A percentile compares a stretch with the other conserved stretches of the same genome.
These are phyloP conservation scores for Endogone sp. DNA, from an alignment of 192 early-diverging fungal genomes.

Conservation along the genomic window DNA sequence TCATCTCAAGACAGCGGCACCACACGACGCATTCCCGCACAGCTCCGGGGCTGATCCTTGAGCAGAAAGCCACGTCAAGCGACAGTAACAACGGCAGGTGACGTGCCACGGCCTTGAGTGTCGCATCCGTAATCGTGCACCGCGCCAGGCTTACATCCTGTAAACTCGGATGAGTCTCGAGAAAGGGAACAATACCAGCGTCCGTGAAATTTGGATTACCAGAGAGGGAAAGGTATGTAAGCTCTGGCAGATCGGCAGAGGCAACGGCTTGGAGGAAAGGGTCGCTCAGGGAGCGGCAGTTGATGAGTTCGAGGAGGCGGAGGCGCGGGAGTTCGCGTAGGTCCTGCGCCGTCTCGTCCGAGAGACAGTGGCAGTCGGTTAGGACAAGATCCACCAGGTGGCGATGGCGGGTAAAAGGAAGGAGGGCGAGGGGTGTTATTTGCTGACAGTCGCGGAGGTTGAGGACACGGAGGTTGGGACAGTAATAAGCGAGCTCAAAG, in stretches of 20 bases:
- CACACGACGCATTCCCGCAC: constrained; percentile 18
- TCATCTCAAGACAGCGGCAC: constrained; percentile 11
- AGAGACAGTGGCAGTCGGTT: constrained; percentile 18
- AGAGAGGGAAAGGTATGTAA: constrained; percentile 29
- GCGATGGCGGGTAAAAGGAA: constrained; percentile 13
- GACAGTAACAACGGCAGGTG: constrained; percentile 21
- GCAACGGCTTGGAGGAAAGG: constrained; percentile 16
- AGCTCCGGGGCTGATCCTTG: constrained; percentile 21
- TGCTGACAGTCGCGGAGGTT: constrained; percentile 5
- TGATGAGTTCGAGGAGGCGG: constrained; percentile 15
- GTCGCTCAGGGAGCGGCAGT: constrained; percentile 12
- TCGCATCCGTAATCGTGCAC: constrained; percentile 32
- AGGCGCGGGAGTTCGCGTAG: constrained; percentile 6
- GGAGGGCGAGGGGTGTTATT: constrained; percentile 9
- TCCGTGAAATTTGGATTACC: constrained; percentile 31
- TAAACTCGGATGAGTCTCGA: constrained; percentile 14
- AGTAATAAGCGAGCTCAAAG: constrained; percentile 16
- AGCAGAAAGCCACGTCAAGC: constrained; percentile 31
- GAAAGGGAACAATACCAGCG: constrained; percentile 23
- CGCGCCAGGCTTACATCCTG: constrained; percentile 22
- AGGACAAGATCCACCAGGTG: constrained; percentile 18
- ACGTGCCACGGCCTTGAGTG: constrained; percentile 17
- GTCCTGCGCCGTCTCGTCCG: constrained; percentile 22
- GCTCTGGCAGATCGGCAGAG: constrained; percentile 8
- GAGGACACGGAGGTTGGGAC: constrained; percentile 6